phyloP scores from a whole-genome alignment of 805 yeast species.

The Barnettozyma wickerhamii region DNA sequence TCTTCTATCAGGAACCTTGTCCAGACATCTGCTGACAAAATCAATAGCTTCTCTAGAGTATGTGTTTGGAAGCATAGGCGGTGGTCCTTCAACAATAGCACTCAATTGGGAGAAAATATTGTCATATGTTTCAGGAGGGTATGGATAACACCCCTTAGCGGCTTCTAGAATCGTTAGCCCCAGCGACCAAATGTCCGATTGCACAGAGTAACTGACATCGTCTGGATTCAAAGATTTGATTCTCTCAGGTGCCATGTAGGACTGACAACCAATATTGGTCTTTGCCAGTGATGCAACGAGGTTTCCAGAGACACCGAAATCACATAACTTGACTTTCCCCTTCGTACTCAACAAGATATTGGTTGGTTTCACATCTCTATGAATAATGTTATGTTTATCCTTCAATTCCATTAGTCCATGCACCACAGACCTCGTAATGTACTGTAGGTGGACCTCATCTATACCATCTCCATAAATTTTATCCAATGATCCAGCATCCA shows the following conservation, averaged over 20 bases:
- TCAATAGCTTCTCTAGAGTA: constrained; percentile 76
- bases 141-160: constrained; percentile 91
- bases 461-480: constrained; percentile 72
- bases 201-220: constrained; percentile 81
- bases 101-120: constrained; percentile 89
- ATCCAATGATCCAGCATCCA: constrained; percentile 95
- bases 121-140: constrained; percentile 88
- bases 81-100: constrained; percentile 95
- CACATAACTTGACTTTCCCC: constrained; percentile 91
- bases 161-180: constrained; percentile 85
- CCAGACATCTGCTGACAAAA: constrained; percentile 73
- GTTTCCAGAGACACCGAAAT: constrained; percentile 95
- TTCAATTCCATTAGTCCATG: constrained; percentile 79
- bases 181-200: constrained; percentile 92
- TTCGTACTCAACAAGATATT: constrained; percentile 75
- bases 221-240: constrained; percentile 72
- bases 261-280: constrained; percentile 96
- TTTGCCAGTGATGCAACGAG: constrained; percentile 91
- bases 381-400: constrained; percentile 88
- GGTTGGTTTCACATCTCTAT: constrained; percentile 96
- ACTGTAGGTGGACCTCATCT: constrained; percentile 76
- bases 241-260: constrained; percentile 98
- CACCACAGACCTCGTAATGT: constrained; percentile 74
- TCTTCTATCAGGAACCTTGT: constrained; percentile 74
- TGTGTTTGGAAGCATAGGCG: constrained; percentile 68